Evolutionary conservation across 2,329 filamentous ascomycete species (phyloP).

Genomic region (Exophiala phaeomuriformis): DNA sequence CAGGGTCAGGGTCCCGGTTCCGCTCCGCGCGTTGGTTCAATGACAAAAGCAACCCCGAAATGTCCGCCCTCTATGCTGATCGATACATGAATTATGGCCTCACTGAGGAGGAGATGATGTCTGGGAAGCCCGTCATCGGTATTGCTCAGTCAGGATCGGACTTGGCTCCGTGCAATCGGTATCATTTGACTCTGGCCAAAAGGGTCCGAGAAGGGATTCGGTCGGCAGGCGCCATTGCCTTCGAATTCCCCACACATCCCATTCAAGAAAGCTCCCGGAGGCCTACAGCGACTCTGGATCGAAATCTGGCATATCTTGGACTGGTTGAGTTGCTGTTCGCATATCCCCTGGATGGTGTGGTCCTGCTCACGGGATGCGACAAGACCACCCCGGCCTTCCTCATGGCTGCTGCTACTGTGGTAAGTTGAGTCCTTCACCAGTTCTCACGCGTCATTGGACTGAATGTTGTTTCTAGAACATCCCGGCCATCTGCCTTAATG

Average conservation of each 20-base stretch:
- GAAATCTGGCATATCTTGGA: constrained; percentile 44
- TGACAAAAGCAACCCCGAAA: constrained; percentile 37
- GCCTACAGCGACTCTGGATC: constrained; percentile 45
- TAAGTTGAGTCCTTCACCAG: constrained; percentile 22
- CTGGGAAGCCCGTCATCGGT: constrained; percentile 46
- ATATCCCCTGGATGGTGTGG: constrained; percentile 47
- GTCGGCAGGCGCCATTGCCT: constrained; percentile 43
- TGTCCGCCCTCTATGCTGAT: constrained; percentile 45
- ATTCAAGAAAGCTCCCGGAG: constrained; percentile 45
- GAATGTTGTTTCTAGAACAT: constrained; percentile 36
- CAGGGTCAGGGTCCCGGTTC: constrained; percentile 27
- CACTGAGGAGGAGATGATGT: constrained; percentile 44
- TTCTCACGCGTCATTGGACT: constrained; percentile 6
- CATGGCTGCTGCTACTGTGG: constrained; percentile 48
- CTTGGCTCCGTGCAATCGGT: constrained; percentile 45
- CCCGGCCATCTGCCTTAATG: constrained; percentile 46
- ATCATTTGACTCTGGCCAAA: constrained; percentile 45
- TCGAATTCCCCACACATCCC: constrained; percentile 48
- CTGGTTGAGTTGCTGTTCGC: constrained; percentile 44
- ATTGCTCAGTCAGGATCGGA: constrained; percentile 49
- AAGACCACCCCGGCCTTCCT: constrained; percentile 48
- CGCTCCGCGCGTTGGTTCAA: constrained; percentile 43
- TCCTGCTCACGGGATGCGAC: constrained; percentile 47
- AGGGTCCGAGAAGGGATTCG: constrained; percentile 46
- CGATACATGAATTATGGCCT: constrained; percentile 47